phyloP scores from a whole-genome alignment of 2,329 filamentous ascomycete genomes.

The Bertia moriformis region DNA sequence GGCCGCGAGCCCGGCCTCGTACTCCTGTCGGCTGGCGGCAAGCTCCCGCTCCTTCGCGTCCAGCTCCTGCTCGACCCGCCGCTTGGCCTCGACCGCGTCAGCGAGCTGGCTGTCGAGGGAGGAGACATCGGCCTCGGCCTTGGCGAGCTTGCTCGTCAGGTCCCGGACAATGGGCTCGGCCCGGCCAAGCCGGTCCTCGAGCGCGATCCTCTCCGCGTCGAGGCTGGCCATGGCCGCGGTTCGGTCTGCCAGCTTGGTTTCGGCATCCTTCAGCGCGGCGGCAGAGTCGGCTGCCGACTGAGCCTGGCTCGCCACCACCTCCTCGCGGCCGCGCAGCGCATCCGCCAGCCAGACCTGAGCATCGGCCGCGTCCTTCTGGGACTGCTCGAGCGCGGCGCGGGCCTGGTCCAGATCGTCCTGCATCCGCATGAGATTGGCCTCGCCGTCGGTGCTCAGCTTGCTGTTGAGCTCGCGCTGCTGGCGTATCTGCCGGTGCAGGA shows the following conservation, averaged over 20 bases:
- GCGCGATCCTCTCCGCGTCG: neutral
- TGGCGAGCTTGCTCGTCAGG: neutral
- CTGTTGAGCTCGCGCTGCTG: neutral
- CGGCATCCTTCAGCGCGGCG: neutral
- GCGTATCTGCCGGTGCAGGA: neutral
- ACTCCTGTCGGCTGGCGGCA: too few relatives aligned
- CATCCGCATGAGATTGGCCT: neutral
- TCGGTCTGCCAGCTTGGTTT: neutral
- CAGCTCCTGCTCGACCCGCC: neutral
- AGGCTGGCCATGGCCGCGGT: neutral
- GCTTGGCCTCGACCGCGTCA: neutral
- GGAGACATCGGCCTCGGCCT: neutral
- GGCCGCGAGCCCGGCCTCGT: neutral
- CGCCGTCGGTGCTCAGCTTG: neutral
- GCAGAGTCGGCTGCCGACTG: neutral
- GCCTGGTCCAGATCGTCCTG: neutral
- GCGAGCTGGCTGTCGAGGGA: neutral
- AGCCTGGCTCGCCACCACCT: too few relatives aligned
- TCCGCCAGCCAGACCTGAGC: neutral
- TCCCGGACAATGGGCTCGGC: neutral
- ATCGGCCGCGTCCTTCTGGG: neutral
- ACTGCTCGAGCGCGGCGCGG: neutral
- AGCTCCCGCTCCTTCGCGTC: neutral
- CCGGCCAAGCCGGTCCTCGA: neutral
- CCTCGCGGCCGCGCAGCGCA: neutral